Conservation (phyloP, 495 filamentous ascomycete species). For the Aspergillus taichungensis region DNA sequence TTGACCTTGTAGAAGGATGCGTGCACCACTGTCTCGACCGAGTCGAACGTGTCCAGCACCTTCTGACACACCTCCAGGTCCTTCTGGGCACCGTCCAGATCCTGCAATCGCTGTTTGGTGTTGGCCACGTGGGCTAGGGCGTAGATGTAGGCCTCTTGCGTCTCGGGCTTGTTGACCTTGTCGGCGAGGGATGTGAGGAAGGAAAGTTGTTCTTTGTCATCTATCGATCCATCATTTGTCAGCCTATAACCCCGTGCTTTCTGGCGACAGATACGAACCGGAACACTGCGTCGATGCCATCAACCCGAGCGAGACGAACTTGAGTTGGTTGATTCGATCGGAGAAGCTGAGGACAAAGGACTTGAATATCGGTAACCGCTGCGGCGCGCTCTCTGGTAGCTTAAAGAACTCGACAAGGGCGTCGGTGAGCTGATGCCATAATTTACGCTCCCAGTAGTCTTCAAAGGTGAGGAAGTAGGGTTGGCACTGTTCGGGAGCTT, state of each 20-base stretch:
- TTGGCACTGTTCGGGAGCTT: slow-evolving; percentile 79
- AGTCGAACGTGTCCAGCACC: slow-evolving; percentile 85
- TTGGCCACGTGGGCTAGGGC: slow-evolving; percentile 84
- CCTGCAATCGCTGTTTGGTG: slow-evolving; percentile 68
- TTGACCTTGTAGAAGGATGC: slow-evolving; percentile 94
- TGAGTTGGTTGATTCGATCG: slow-evolving; percentile 97
- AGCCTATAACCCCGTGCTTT: background rate
- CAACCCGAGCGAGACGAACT: slow-evolving; percentile 84
- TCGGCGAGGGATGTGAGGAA: slow-evolving; percentile 79
- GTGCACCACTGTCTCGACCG: slow-evolving; percentile 92
- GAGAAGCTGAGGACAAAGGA: slow-evolving; percentile 93
- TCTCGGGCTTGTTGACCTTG: slow-evolving; percentile 85
- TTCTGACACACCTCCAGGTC: slow-evolving; percentile 81
- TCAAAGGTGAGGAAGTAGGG: slow-evolving; percentile 85
- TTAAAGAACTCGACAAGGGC: slow-evolving; percentile 83
- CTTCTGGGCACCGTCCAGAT: slow-evolving; percentile 68
- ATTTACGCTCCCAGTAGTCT: slow-evolving; percentile 95
- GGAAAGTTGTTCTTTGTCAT: slow-evolving; percentile 75
- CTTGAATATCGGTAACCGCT: slow-evolving; percentile 84
- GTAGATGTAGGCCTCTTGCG: slow-evolving; percentile 94
- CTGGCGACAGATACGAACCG: slow-evolving; percentile 45
- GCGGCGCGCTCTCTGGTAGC: slow-evolving; percentile 64
- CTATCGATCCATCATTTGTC: slow-evolving; percentile 30
- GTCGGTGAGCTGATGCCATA: slow-evolving; percentile 98
- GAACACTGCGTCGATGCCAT: slow-evolving; percentile 77